These are phyloP conservation scores for Colletotrichum sp. DNA, from an alignment of 2,329 filamentous ascomycete species.

Conservation along the genomic window DNA sequence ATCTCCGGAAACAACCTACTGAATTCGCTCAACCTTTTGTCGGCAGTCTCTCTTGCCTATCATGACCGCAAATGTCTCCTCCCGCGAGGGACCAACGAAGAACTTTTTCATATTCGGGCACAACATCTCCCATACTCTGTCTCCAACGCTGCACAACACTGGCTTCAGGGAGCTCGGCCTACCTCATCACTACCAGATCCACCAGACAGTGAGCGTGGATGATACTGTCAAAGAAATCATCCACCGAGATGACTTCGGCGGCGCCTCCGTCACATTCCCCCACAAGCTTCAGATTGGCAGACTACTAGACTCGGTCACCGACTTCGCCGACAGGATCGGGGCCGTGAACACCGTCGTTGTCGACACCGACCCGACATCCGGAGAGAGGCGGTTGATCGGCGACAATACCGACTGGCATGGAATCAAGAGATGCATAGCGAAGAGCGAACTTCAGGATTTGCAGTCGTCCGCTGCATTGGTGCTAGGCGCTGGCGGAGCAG, in stretches of 20 bases:
- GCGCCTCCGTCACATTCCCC: neutral
- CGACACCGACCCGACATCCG: neutral
- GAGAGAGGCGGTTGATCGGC: neutral
- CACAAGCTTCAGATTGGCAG: neutral
- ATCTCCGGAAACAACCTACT: neutral
- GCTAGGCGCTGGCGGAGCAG: neutral
- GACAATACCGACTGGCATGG: neutral
- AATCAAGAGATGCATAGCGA: neutral
- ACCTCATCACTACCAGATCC: neutral
- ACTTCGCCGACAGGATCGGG: neutral
- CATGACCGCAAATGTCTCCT: neutral
- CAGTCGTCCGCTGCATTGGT: neutral
- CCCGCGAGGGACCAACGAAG: neutral
- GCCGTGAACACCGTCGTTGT: neutral
- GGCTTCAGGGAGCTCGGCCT: neutral
- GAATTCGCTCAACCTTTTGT: neutral
- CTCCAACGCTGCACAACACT: neutral
- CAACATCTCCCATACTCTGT: neutral
- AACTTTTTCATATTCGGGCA: neutral
- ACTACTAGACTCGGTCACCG: neutral
- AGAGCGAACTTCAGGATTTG: neutral
- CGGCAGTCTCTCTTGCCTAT: neutral
- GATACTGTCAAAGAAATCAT: neutral
- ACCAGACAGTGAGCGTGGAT: neutral
- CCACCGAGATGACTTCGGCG: neutral